Conservation (phyloP, 768 basidiomycete species). For the Leccinum variicolor region DNA sequence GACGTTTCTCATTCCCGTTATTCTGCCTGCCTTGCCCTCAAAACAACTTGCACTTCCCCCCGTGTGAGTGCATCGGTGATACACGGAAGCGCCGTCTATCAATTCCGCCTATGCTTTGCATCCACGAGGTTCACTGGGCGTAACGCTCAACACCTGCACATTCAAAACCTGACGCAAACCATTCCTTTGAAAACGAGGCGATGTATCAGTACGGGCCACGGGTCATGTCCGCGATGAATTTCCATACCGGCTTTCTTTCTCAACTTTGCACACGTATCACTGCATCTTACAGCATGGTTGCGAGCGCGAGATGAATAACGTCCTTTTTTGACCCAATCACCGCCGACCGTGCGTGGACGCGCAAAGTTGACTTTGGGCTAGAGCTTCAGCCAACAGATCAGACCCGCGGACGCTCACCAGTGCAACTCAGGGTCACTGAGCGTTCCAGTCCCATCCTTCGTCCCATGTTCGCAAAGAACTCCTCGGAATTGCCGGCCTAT, state of each 20-base stretch:
- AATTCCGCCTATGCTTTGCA: constrained; percentile 30
- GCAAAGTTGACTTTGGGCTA: neutral
- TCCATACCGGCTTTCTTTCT: constrained; percentile 86
- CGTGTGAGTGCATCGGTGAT: constrained; percentile 89
- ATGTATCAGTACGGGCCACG: constrained; percentile 40
- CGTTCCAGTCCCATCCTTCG: constrained; percentile 76
- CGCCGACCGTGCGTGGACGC: neutral
- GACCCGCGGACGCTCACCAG: constrained; percentile 50
- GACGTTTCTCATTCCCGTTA: constrained; percentile 75
- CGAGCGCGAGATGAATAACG: constrained; percentile 84
- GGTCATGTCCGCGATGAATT: constrained; percentile 85
- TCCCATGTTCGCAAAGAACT: constrained; percentile 83
- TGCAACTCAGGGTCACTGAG: constrained; percentile 83
- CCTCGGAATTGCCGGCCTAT: constrained; percentile 76
- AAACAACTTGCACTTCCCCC: constrained; percentile 80
- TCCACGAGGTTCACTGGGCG: constrained; percentile 44
- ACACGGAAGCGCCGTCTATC: constrained; percentile 71
- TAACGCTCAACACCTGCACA: neutral
- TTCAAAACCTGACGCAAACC: neutral
- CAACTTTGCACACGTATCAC: constrained; percentile 81
- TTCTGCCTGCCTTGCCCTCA: constrained; percentile 67
- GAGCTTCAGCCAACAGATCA: neutral
- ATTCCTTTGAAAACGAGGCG: constrained; percentile 7
- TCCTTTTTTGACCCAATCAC: constrained; percentile 79
- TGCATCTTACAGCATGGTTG: constrained; percentile 78